phyloP scores from a whole-genome alignment of 352 stramenopile genomes.

The Halophytophthora polymorphica region DNA sequence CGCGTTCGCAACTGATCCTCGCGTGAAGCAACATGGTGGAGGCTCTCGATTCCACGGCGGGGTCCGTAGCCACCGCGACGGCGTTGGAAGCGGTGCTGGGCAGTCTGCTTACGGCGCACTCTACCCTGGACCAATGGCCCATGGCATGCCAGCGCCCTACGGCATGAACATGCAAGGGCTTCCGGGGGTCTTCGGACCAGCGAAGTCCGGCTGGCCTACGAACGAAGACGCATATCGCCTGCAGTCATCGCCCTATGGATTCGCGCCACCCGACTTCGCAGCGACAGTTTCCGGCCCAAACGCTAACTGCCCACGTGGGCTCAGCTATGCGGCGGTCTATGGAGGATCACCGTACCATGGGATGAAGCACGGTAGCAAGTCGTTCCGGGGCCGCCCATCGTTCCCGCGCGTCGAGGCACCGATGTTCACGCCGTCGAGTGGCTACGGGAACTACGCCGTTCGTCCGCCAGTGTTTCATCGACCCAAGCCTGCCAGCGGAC shows the following conservation, averaged over 20 bases:
- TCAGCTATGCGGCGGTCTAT: slow-evolving; percentile 14
- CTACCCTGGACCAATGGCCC: slow-evolving; percentile 22
- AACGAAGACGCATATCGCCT: slow-evolving; percentile 24
- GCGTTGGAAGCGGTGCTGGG: slow-evolving; percentile 25
- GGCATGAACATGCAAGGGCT: slow-evolving; percentile 14
- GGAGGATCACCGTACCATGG: slow-evolving; percentile 14
- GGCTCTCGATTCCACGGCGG: slow-evolving; percentile 9
- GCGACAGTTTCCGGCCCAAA: slow-evolving; percentile 13
- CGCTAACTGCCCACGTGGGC: slow-evolving; percentile 4
- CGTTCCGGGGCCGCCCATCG: slow-evolving; percentile 19
- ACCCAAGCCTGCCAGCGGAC: slow-evolving; percentile 24
- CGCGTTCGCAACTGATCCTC: slow-evolving; percentile 16
- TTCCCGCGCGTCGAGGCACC: slow-evolving; percentile 22
- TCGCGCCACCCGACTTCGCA: slow-evolving; percentile 22
- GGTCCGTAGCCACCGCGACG: slow-evolving; percentile 13
- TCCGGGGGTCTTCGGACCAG: slow-evolving; percentile 17
- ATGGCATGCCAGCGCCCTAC: slow-evolving; percentile 25
- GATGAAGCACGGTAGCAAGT: slow-evolving; percentile 18
- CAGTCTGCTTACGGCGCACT: slow-evolving; percentile 23
- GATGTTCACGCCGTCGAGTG: slow-evolving; percentile 19
- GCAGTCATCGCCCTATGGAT: slow-evolving; percentile 20
- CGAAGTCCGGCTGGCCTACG: slow-evolving; percentile 20
- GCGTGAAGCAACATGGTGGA: slow-evolving; percentile 10
- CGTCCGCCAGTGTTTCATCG: slow-evolving; percentile 29
- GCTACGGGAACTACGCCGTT: slow-evolving; percentile 20